These are phyloP conservation scores for Filobasidium wieringae DNA, from an alignment of 768 basidiomycete genomes.

Conservation along the genomic window DNA sequence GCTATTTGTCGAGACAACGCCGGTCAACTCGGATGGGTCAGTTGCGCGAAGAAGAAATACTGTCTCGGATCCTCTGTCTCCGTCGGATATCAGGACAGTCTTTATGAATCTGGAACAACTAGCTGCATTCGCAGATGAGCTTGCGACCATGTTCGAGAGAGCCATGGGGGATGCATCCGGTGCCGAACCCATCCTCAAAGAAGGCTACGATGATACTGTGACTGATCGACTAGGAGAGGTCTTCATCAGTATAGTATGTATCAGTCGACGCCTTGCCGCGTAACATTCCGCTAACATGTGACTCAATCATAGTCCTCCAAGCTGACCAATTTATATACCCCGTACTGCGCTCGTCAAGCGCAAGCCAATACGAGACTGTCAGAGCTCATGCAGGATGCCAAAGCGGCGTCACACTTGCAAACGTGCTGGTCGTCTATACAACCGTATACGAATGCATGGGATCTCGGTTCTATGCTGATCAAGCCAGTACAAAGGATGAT, in stretches of 20 bases:
- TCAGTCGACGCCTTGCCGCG: not conserved
- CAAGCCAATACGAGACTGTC: constrained; percentile 30
- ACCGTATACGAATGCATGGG: constrained; percentile 39
- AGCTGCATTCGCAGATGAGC: constrained; percentile 31
- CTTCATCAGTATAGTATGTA: constrained; percentile 26
- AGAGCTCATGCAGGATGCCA: constrained; percentile 29
- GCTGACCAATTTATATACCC: constrained; percentile 31
- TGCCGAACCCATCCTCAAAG: constrained; percentile 13
- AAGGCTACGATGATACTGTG: constrained; percentile 16
- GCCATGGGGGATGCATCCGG: constrained; percentile 19
- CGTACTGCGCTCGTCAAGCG: constrained; percentile 37
- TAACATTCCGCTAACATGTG: not conserved
- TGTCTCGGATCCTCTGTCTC: constrained; percentile 17
- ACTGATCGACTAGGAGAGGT: constrained; percentile 32
- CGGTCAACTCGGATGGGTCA: not conserved
- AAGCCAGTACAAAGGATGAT: constrained; percentile 39
- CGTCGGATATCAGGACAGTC: constrained; percentile 30
- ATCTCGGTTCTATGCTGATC: constrained; percentile 40
- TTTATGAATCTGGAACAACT: constrained; percentile 38
- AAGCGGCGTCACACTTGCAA: constrained; percentile 26
- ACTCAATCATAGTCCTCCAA: constrained; percentile 23
- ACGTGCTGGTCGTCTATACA: constrained; percentile 37
- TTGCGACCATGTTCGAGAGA: constrained; percentile 31
- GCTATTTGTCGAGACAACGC: not conserved
- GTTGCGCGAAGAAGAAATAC: not conserved